Evolutionary conservation across 805 yeast species (phyloP), one percentile per base, ranked within the genome.

Genomic region (Suhomyces kilbournensis): DNA sequence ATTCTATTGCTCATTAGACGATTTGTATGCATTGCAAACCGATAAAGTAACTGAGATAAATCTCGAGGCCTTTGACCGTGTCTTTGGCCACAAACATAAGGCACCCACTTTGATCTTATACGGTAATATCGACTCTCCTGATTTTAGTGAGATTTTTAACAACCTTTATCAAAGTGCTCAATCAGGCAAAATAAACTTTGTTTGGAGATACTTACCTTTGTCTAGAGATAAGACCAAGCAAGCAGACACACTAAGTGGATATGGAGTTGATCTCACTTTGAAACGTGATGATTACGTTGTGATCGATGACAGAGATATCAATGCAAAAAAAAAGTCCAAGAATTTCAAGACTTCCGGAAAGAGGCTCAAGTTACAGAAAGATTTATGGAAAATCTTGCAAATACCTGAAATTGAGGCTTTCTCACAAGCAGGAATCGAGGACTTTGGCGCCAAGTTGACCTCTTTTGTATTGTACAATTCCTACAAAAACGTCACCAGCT

Each of bases 21-120:
- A 87, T 52, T 78, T 90, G 0, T 94, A 82, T 66, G 96, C 97
- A 2, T 74, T 94, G 52, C 85, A 86, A 64, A 80, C 90, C 0
- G 72, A 73, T 23, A 69, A 71, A n/a, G 59, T 64, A 5, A 49
- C 60, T 1, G 60, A 53, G 4, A 61, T 67, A 1, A 44, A 58
- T 5, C 26, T 70, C 14, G 44, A 70, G 3, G 74, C 82, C 0
- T 78, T 80, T 54, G 97, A 93, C 61, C 75, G 90, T 52, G 71
- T 86, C 0, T 74, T 89, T 46, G 96, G 96, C 0, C 46, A 56
- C 2, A 77, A 79, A 20, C 46, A 47, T 1, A 53, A 62, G 0
- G 67, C 75, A 1, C 93, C 94, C 0, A 51, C 83, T 40, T 73
- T 86, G 15, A 65, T 84, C 0, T 69, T 92, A 2, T 90, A 90